Percentiles rank a stretch among this genome's conserved stretches.
Conservation (phyloP, 768 basidiomycete species). For the Collybia sordida region DNA sequence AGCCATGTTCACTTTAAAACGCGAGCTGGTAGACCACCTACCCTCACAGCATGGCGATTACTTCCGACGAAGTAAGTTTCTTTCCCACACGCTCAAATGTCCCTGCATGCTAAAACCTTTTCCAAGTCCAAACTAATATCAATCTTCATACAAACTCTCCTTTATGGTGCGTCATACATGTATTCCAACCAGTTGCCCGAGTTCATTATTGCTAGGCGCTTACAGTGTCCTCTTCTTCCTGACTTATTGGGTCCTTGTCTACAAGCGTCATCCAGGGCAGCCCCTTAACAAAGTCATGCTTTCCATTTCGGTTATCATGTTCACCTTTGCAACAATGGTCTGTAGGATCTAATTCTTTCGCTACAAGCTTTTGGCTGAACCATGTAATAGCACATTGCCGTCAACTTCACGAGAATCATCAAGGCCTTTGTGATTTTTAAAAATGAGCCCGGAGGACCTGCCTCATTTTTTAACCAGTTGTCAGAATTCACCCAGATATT, state of each 20-base stretch:
- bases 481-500: slow-evolving; percentile 35
- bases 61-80: slow-evolving; percentile 9
- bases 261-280: slow-evolving; percentile 20
- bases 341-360: background rate
- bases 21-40: too few relatives aligned
- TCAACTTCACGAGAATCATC: slow-evolving; percentile 34
- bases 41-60: slow-evolving; percentile 7
- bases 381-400: slow-evolving; percentile 29
- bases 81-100: background rate
- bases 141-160: slow-evolving; percentile 24
- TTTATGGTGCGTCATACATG: slow-evolving; percentile 18
- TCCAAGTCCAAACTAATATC: slow-evolving; percentile 19
- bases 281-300: slow-evolving; percentile 30
- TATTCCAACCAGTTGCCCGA: background rate
- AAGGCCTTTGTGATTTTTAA: slow-evolving; percentile 30
- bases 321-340: slow-evolving; percentile 30
- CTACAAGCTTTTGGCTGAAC: background rate
- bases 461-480: slow-evolving; percentile 30
- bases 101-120: background rate
- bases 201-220: slow-evolving; percentile 15
- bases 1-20: too few relatives aligned
- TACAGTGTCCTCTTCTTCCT: slow-evolving; percentile 28
- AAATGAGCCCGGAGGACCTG: slow-evolving; percentile 23
- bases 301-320: slow-evolving; percentile 28
- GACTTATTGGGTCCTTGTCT: slow-evolving; percentile 28